phyloP scores from a whole-genome alignment of 331 rosid genomes.

The Ulmus americana region DNA sequence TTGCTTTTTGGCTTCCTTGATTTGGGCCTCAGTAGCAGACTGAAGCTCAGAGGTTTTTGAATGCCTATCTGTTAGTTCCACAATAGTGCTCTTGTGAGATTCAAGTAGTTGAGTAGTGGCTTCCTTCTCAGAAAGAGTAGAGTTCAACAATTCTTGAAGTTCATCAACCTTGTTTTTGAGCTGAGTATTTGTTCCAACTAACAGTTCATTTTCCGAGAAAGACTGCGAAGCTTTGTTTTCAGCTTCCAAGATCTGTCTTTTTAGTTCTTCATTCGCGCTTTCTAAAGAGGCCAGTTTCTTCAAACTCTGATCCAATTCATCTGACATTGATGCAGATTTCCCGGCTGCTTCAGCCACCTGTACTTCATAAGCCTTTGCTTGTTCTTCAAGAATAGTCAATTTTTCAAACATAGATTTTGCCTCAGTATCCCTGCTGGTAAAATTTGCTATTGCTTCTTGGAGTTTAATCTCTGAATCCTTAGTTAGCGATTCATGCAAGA shows the following conservation, averaged over 20 bases:
- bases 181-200: slow-evolving; percentile 65
- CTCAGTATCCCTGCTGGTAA: slow-evolving; percentile 57
- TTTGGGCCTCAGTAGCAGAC: slow-evolving; percentile 37
- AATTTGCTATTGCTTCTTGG: slow-evolving; percentile 52
- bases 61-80: slow-evolving; percentile 57
- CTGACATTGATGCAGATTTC: slow-evolving; percentile 42
- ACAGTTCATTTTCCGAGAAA: slow-evolving; percentile 56
- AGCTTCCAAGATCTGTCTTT: slow-evolving; percentile 37
- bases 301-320: slow-evolving; percentile 49
- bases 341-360: slow-evolving; percentile 37
- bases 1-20: slow-evolving; percentile 48
- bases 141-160: slow-evolving; percentile 57
- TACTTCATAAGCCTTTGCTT: slow-evolving; percentile 42
- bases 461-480: slow-evolving; percentile 67
- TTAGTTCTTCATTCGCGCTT: slow-evolving; percentile 58
- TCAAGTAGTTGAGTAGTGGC: slow-evolving; percentile 44
- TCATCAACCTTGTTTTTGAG: slow-evolving; percentile 72
- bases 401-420: slow-evolving; percentile 66
- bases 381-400: slow-evolving; percentile 48
- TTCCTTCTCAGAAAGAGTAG: slow-evolving; percentile 62
- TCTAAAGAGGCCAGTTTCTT: slow-evolving; percentile 50
- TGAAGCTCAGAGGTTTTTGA: slow-evolving; percentile 63
- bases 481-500: slow-evolving; percentile 51
- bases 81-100: slow-evolving; percentile 54
- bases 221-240: slow-evolving; percentile 57